Evolutionary conservation across 306 rosid species (phyloP).

Genomic region (Citrullus colocynthis): DNA sequence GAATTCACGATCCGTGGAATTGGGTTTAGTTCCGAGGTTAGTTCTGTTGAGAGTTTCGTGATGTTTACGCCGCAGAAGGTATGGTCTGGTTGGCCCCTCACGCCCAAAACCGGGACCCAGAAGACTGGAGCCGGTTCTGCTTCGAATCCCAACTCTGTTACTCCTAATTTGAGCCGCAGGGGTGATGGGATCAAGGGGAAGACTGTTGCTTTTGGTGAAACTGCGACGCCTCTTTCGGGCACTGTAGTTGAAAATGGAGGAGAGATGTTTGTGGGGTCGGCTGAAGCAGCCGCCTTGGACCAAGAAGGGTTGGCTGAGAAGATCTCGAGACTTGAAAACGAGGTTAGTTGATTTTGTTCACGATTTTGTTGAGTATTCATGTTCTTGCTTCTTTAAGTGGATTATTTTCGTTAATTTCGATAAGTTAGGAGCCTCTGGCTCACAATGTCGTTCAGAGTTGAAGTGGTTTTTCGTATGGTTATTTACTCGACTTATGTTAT

Average conservation of each 20-base stretch:
- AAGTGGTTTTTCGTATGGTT: background rate
- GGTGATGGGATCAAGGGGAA: conserved; percentile 51
- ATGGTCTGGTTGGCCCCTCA: conserved; percentile 43
- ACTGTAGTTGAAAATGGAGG: conserved; percentile 41
- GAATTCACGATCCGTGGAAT: conserved; percentile 20
- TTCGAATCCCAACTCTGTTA: conserved; percentile 15
- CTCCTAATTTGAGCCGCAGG: conserved; percentile 20
- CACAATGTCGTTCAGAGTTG: background rate
- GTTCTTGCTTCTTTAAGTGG: background rate
- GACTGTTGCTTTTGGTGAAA: conserved; percentile 27
- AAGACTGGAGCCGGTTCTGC: conserved; percentile 39
- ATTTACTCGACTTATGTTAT: background rate
- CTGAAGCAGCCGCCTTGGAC: conserved; percentile 24
- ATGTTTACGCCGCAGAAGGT: conserved; percentile 73
- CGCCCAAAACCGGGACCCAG: conserved; percentile 45
- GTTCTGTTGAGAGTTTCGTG: conserved; percentile 17
- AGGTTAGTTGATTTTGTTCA: conserved; percentile 38
- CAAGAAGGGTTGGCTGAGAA: conserved; percentile 34
- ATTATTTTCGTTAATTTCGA: background rate
- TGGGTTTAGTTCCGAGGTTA: conserved; percentile 11
- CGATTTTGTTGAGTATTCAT: background rate
- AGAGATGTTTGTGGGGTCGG: conserved; percentile 29
- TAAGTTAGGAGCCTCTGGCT: background rate
- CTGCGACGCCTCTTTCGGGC: conserved; percentile 25
- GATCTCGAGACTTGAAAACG: conserved; percentile 52